Evolutionary conservation across 2,329 filamentous ascomycete genomes (phyloP).

Genomic region (Botrytis sinoallii): DNA sequence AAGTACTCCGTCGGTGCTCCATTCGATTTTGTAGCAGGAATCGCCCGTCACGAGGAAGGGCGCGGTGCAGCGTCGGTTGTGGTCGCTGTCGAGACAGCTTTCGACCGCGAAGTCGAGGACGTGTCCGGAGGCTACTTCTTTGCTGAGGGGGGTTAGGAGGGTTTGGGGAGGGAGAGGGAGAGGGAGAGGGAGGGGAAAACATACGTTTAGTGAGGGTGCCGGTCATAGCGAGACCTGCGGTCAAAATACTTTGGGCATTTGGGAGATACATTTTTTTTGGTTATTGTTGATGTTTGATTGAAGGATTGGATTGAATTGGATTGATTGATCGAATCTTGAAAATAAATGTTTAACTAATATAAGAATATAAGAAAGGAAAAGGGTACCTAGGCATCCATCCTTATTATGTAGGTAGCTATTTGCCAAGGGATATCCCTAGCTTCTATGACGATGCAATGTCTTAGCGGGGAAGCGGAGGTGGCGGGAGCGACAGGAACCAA

Average conservation of each 20-base stretch:
- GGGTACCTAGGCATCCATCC: neutral
- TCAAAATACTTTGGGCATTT: slow-evolving; percentile 28
- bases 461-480: slow-evolving; percentile 7
- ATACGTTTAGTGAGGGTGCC: slow-evolving; percentile 26
- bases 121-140: slow-evolving; percentile 37
- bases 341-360: neutral
- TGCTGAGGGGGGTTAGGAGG: slow-evolving; percentile 24
- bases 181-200: neutral
- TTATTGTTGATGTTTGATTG: neutral
- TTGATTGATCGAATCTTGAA: neutral
- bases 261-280: slow-evolving; percentile 32
- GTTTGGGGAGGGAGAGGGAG: neutral
- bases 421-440: neutral
- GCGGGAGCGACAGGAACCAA: neutral
- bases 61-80: slow-evolving; percentile 36
- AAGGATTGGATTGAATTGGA: neutral
- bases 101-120: slow-evolving; percentile 45
- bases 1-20: slow-evolving; percentile 41
- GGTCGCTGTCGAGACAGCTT: slow-evolving; percentile 42
- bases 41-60: slow-evolving; percentile 42
- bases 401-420: neutral
- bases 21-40: slow-evolving; percentile 43
- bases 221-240: slow-evolving; percentile 29
- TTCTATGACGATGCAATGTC: neutral
- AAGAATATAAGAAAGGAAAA: neutral